Conservation (phyloP, 805 yeast genomes). For the Myxozyma nipponensis region DNA sequence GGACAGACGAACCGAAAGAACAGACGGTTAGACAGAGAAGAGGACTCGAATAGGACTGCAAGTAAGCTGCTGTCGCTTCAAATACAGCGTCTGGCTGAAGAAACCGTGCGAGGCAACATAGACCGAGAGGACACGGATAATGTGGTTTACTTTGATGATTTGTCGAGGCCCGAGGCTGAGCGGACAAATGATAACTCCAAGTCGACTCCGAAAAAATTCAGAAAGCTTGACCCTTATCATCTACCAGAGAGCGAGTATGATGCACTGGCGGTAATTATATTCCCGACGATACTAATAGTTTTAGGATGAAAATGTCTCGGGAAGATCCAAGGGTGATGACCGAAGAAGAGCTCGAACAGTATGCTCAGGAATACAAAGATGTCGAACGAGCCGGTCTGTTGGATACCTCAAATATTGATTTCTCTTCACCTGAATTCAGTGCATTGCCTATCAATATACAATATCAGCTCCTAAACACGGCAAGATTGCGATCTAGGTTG, state of each 20-base stretch:
- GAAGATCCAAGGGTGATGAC: constrained; percentile 70
- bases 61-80: constrained; percentile 75
- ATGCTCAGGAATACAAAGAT: constrained; percentile 52
- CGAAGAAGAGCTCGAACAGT: constrained; percentile 63
- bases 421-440: constrained; percentile 72
- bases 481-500: constrained; percentile 77
- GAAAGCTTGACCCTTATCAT: constrained; percentile 76
- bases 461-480: constrained; percentile 78
- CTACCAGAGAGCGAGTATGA: constrained; percentile 59
- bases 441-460: constrained; percentile 79
- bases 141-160: constrained; percentile 22
- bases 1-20: constrained; percentile 54
- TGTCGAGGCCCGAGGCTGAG: constrained; percentile 15
- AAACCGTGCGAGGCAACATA: constrained; percentile 14
- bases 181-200: constrained; percentile 21
- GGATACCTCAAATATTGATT: constrained; percentile 59
- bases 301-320: constrained; percentile 38
- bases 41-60: constrained; percentile 70
- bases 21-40: constrained; percentile 68
- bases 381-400: constrained; percentile 47
- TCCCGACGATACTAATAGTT: no score
- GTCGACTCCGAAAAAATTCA: constrained; percentile 36
- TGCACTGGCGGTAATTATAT: no score
- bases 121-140: constrained; percentile 4
- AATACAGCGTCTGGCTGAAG: constrained; percentile 55